Conservation (phyloP, 306 rosid species). For the Heteromeles arbutifolia region DNA sequence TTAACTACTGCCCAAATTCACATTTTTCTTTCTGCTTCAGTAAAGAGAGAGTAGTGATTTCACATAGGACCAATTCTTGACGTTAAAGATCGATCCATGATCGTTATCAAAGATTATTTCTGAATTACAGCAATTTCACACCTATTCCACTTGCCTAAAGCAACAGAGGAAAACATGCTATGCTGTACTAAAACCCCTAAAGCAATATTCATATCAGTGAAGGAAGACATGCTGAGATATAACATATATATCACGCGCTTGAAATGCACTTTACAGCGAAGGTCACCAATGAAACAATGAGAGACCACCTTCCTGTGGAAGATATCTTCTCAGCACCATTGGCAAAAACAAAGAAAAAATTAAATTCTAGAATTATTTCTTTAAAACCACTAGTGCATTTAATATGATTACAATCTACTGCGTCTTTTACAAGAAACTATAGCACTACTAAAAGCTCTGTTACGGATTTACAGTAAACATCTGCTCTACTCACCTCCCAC, state of each 20-base stretch:
- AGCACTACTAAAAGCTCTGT: neutral
- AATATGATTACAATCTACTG: neutral
- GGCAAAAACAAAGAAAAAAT: neutral
- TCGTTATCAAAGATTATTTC: neutral
- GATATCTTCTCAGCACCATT: neutral
- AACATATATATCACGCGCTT: neutral
- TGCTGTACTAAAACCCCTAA: too few species aligned
- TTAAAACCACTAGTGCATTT: neutral
- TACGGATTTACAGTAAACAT: neutral
- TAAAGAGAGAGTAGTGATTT: neutral
- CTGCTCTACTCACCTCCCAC: neutral
- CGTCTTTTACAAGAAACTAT: neutral
- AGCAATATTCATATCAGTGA: neutral
- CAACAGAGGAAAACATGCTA: neutral
- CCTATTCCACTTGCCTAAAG: neutral
- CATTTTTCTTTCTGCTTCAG: neutral
- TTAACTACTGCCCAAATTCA: neutral
- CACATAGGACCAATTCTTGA: neutral
- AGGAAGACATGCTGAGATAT: neutral
- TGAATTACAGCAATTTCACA: neutral
- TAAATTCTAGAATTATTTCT: neutral
- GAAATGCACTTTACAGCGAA: neutral
- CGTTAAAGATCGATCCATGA: neutral
- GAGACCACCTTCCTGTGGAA: conserved; percentile 8
- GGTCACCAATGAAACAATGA: neutral